Base-by-base conservation (phyloP, 352 stramenopile species). In the Phytophthora constricta region DNA sequence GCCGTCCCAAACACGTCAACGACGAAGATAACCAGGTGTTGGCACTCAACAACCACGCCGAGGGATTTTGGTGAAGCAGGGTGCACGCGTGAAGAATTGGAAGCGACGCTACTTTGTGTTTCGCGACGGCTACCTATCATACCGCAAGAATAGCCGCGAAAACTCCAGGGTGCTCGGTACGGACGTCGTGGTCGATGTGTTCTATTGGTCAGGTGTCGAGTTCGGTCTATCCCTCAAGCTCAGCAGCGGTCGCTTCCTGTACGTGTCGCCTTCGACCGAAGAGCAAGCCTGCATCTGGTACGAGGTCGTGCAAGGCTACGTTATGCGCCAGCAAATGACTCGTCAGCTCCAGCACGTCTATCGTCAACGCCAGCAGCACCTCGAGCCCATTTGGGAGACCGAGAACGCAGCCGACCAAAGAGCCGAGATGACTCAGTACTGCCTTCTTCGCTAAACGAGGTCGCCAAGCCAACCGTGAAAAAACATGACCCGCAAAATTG, bases 41-140 rank as follows among this genome's bases (percentile, higher is more conserved):
- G 39, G 68, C 80, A 13, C 79, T 90, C 19, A 76, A 89, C 50
- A 82, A 80, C 59, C 87, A 89, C 66, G 81, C 81, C 23, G 83
- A 90, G 59, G 86, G 86, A 50, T 92, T 81, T 69, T 93, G 27
- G 31, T 74, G 5, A 93, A 93, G 64, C 79, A 87, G 25, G 82
- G 85, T 19, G 78, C 79, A 17, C 82, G 76, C 62, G 64, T 93
- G 61, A 91, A 91, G 71, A 93, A 74, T 46, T 93, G 85, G 85
- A 86, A 89, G 39, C 83, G 78, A 31, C 83, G 86, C 46, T 93
- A 89, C 69, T 93, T 93, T 58, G 80, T 91, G 25, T 90, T 93
- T 67, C 82, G 85, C 42, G 72, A 90, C 42, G 83, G 83, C 39
- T 80, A 62, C 50, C 46, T 91, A 22, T 78, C 69, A 25, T 91